Percentiles rank a stretch among this genome's conserved stretches.
Evolutionary conservation across 805 yeast genomes (phyloP).

Genomic region (Schizosaccharomyces octosporus): DNA sequence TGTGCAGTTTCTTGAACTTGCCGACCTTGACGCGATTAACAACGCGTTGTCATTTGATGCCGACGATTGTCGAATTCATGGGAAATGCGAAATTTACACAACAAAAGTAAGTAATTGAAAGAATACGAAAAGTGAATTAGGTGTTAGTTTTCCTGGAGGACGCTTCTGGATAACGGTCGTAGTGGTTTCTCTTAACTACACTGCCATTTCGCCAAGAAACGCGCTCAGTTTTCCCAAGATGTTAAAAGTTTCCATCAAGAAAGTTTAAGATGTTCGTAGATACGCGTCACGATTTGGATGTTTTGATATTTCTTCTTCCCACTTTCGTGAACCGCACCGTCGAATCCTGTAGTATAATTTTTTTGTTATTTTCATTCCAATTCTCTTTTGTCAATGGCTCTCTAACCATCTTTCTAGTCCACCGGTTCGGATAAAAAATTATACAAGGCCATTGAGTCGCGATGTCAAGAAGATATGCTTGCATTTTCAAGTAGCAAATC

Average conservation of each 20-base stretch:
- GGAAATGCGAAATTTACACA: slow-evolving; percentile 81
- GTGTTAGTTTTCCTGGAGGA: no score
- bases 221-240: no score
- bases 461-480: slow-evolving; percentile 13
- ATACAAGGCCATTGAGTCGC: slow-evolving; percentile 48
- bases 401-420: not conserved
- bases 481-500: slow-evolving; percentile 5
- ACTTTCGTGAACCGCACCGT: no score
- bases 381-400: not conserved
- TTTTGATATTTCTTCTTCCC: no score
- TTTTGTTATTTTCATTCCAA: no score
- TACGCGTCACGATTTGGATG: not conserved
- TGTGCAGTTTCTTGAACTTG: slow-evolving; percentile 62
- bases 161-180: no score
- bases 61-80: slow-evolving; percentile 49
- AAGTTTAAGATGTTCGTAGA: not conserved
- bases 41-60: slow-evolving; percentile 64
- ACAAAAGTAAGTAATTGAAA: slow-evolving; percentile 31
- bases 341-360: no score
- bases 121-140: no score
- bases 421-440: slow-evolving; percentile 49
- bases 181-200: no score
- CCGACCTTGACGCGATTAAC: slow-evolving; percentile 75
- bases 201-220: no score
- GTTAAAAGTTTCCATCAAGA: no score